Conservation (phyloP, 2,329 filamentous ascomycete species). For the Raffaelea arxii region DNA sequence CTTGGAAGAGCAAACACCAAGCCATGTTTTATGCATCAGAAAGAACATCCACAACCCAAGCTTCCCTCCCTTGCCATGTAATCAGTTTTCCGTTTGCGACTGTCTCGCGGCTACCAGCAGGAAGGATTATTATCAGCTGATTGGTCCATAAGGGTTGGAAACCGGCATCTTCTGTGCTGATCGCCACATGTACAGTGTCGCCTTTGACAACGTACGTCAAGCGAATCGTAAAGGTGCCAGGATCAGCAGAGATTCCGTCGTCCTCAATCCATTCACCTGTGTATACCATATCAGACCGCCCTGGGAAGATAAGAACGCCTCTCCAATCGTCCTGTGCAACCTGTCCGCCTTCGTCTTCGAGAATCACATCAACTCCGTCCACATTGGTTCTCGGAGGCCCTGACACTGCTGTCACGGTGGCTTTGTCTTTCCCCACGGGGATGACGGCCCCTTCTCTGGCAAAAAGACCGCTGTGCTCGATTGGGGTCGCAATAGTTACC, state of each 20-base stretch:
- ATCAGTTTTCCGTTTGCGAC: too few relatives aligned
- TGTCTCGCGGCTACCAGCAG: too few relatives aligned
- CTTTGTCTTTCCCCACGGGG: not conserved
- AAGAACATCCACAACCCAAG: too few relatives aligned
- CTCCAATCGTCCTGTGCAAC: not conserved
- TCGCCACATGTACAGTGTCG: constrained; percentile 17
- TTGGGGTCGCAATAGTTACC: not conserved
- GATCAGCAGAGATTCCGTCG: constrained; percentile 23
- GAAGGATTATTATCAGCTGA: constrained; percentile 20
- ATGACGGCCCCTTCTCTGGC: not conserved
- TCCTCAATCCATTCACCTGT: constrained; percentile 25
- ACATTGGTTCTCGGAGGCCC: not conserved
- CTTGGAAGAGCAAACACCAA: too few relatives aligned
- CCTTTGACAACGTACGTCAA: constrained; percentile 14
- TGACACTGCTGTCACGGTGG: not conserved
- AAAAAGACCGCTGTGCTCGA: constrained; percentile 1
- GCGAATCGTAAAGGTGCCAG: constrained; percentile 20
- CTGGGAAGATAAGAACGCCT: not conserved
- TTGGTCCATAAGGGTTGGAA: constrained; percentile 25
- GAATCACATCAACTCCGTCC: not conserved
- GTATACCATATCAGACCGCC: not conserved
- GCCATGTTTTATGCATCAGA: too few relatives aligned
- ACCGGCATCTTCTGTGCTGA: constrained; percentile 21
- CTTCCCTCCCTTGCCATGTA: too few relatives aligned
- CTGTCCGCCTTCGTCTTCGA: constrained; percentile 1